Conservation (phyloP, 176 grass and related monocot genomes). For the Elymus sibiricus region DNA sequence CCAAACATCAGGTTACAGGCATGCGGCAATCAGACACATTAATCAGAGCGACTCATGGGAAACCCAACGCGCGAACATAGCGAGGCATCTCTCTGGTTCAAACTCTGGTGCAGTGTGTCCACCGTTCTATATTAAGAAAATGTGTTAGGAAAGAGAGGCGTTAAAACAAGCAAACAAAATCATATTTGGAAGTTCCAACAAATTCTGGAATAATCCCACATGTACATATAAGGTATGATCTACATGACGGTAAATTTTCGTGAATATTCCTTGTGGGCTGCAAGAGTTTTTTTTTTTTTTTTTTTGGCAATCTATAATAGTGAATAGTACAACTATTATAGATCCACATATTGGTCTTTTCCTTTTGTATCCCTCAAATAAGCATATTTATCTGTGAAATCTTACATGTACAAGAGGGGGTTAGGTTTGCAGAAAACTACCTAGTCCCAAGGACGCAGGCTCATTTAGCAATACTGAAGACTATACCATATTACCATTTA, state of each 20-base stretch:
- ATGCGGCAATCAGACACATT: neutral
- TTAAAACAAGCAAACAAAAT: neutral
- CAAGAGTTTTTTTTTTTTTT: too few species aligned
- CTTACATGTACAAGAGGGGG: too few species aligned
- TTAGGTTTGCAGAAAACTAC: too few species aligned
- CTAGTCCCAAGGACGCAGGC: too few species aligned
- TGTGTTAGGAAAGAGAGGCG: neutral
- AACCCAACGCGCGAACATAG: constrained; percentile 40
- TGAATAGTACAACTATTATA: neutral
- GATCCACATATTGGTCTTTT: too few species aligned
- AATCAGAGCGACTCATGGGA: constrained; percentile 16
- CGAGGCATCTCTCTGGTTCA: constrained; percentile 32
- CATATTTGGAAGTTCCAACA: neutral
- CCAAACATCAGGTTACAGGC: neutral
- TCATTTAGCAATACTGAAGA: neutral
- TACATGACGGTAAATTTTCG: neutral
- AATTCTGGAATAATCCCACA: neutral
- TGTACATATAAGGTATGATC: neutral
- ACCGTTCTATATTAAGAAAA: constrained; percentile 16
- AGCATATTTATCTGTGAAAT: too few species aligned
- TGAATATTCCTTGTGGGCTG: neutral
- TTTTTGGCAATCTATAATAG: too few species aligned
- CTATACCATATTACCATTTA: neutral
- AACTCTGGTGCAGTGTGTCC: constrained; percentile 49
- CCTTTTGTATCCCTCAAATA: too few species aligned